Evolutionary conservation across 306 rosid genomes (phyloP), one percentile per base, ranked within the genome.

Genomic region (Elaeagnus macrophylla): DNA sequence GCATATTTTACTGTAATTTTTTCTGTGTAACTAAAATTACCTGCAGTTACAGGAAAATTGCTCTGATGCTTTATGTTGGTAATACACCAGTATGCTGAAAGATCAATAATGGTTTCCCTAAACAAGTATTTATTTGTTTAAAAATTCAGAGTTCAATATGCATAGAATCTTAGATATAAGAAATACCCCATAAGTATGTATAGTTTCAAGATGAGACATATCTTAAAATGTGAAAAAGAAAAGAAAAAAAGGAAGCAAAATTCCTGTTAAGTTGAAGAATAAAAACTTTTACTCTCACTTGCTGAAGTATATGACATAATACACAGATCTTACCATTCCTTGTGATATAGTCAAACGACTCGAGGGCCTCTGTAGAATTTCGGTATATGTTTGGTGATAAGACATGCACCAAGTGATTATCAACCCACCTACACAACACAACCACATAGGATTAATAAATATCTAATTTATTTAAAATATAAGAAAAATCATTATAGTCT

Each of bases 261-360:
- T n/a, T n/a, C n/a, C n/a, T n/a, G n/a, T n/a, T n/a, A n/a, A n/a
- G n/a, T n/a, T n/a, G n/a, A n/a, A n/a, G n/a, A n/a, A n/a, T n/a
- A n/a, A n/a, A n/a, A n/a, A n/a, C n/a, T n/a, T 25, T 25, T 25
- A 25, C 32, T 25, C 4, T 2, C 4, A 25, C 32, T 25, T 25
- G 32, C 32, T n/a, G 37, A 20, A 25, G 9, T 9, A 16, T 16
- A 59, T 6, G 10, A 45, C 48, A 36, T 37, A 36, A 7, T 10
- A 36, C 6, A 17, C 17, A 8, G 3, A 49, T 62, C 79, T 66
- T 73, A 89, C 95, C 95, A 57, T 85, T 89, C 70, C 82, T 82
- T n/a, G 97, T 79, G 55, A 89, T 85, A 61, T 89, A 89, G 67
- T 89, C 97, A 71, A 89, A 89, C 48, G 97, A 82, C 67, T 89